Base-by-base conservation (phyloP, 306 rosid genomes). In the Pachyrhizus erosus region DNA sequence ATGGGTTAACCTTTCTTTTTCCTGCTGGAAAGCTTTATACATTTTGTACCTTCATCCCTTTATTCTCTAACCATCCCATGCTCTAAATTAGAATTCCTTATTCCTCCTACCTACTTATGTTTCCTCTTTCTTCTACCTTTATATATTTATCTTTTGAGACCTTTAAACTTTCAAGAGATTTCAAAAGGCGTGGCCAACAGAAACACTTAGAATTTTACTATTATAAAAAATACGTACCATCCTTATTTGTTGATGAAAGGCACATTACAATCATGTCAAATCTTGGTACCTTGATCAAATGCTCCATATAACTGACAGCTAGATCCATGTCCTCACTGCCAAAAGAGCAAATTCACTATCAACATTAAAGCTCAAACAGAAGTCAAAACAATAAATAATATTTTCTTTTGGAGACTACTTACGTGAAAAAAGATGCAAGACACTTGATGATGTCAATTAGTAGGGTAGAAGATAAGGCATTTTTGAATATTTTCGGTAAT, bases 401-500 rank as follows among this genome's bases (percentile, higher is more conserved):
- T 23, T 70, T 21, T 31, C 52, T 15, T 62, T 8, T 31, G 54
- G 10, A 77, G 21, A 73, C 14, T 49, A 84, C 93, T 92, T 84
- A 93, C 99, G 20, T 52, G 88, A 91, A 96, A 89, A 93, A 91
- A 68, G 97, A 83, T 31, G 96, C 85, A 55, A 90, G 78, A 49
- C 99, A 96, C 83, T 91, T 93, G 80, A 96, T 83, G 58, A 93
- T 92, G 86, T 92, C 98, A 34, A 89, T 54, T 37, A 96, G 89
- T 46, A 93, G 43, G 77, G 89, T 81, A 84, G 93, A 89, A 46
- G 97, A 90, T 84, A 93, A 78, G 33, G 98, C 92, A 89, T 90
- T 92, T 86, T 90, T 96, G 84, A 93, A 96, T 88, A 96, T 88
- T 83, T 90, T 90, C 0, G 94, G 97, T 64, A 96, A 84, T 24